These are phyloP conservation scores for Solanum lycopersicoides DNA, from an alignment of 257 asterid species.

Conservation along the genomic window DNA sequence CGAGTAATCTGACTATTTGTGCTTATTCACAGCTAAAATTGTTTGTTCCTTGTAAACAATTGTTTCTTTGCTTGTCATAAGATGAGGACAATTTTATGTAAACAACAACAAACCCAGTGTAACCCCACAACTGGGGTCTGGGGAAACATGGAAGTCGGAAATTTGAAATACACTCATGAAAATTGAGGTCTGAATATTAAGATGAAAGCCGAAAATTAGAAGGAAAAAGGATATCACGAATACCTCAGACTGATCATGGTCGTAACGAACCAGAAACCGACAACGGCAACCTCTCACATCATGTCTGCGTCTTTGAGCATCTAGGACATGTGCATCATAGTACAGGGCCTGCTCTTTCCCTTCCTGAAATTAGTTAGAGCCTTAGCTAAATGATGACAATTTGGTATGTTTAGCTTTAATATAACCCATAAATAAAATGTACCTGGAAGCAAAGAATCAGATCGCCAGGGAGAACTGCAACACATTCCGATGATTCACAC, in stretches of 20 bases:
- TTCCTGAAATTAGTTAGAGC: slow-evolving; percentile 44
- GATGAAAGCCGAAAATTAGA: background rate
- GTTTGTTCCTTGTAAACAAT: background rate
- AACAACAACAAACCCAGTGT: background rate
- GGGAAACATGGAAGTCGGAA: background rate
- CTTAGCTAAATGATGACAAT: background rate
- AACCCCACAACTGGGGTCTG: background rate
- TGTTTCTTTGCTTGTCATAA: background rate
- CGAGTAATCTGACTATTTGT: background rate
- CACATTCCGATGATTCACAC: slow-evolving; percentile 93
- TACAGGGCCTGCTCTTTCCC: slow-evolving; percentile 98
- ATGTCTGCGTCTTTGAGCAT: slow-evolving; percentile 95
- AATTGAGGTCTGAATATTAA: background rate
- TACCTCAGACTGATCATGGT: slow-evolving; percentile 97
- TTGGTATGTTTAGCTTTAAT: background rate
- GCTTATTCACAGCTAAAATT: background rate
- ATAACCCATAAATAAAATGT: background rate
- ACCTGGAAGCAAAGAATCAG: slow-evolving; percentile 97
- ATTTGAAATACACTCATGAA: background rate
- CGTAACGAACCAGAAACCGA: slow-evolving; percentile 91
- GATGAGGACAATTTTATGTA: background rate
- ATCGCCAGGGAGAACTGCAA: slow-evolving; percentile 77
- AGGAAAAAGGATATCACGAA: background rate
- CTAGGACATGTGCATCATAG: slow-evolving; percentile 93
- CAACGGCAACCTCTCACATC: slow-evolving; percentile 97